These are phyloP conservation scores for Lycium barbarum DNA, from an alignment of 257 asterid genomes.

Conservation along the genomic window DNA sequence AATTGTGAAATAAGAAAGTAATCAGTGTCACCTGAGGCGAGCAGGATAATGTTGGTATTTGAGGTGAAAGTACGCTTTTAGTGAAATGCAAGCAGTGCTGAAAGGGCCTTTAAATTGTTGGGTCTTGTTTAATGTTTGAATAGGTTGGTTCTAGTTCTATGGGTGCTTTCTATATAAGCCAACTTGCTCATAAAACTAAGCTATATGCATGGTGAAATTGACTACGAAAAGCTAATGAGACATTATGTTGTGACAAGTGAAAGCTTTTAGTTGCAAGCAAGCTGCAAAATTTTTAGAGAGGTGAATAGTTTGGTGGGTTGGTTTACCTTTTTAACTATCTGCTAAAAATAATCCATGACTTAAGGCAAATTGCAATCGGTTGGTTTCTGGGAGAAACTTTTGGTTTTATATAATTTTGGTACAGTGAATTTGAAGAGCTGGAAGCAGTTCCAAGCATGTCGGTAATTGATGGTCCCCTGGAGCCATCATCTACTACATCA, in stretches of 20 bases:
- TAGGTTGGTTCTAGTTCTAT: not conserved
- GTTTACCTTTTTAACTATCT: not conserved
- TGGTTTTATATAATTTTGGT: slow-evolving; percentile 29
- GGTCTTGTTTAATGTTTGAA: slow-evolving; percentile 10
- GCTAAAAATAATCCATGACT: not conserved
- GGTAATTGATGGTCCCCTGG: slow-evolving; percentile 85
- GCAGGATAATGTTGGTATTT: not conserved
- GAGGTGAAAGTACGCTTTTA: not conserved
- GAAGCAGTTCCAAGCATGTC: slow-evolving; percentile 90
- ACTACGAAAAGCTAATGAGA: not conserved
- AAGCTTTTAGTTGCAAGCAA: slow-evolving; percentile 7
- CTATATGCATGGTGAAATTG: slow-evolving; percentile 13
- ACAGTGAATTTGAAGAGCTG: slow-evolving; percentile 88
- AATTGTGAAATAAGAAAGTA: slow-evolving; percentile 4
- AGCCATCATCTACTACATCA: slow-evolving; percentile 65
- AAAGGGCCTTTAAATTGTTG: not conserved
- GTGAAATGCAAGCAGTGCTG: not conserved
- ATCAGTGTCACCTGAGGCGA: not conserved
- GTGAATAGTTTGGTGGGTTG: slow-evolving; percentile 16
- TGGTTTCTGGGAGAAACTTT: slow-evolving; percentile 19
- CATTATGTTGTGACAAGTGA: not conserved
- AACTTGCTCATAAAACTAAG: slow-evolving; percentile 12
- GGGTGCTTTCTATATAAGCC: not conserved
- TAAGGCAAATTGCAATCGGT: not conserved
- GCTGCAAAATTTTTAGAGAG: not conserved